phyloP scores from a whole-genome alignment of 441 rosid genomes.

The Breynia disticha region DNA sequence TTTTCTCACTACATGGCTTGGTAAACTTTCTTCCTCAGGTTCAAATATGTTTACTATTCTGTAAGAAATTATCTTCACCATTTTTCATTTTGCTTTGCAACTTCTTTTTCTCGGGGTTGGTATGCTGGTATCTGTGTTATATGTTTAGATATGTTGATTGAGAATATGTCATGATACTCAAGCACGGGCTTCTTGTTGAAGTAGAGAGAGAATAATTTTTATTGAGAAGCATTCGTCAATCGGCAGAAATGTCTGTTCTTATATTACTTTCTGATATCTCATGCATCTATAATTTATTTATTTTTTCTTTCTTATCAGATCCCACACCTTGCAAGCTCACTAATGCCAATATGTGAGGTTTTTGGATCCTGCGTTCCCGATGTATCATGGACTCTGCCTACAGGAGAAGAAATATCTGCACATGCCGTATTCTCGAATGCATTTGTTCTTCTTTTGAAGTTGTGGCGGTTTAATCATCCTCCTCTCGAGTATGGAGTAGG shows the following conservation, averaged over 20 bases:
- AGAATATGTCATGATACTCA: too few species aligned
- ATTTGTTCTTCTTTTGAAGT: slow-evolving; percentile 75
- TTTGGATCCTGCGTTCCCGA: slow-evolving; percentile 77
- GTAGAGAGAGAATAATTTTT: too few species aligned
- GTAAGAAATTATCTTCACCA: neutral
- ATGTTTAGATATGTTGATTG: too few species aligned
- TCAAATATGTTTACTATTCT: neutral
- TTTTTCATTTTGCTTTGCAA: neutral
- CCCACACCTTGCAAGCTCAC: slow-evolving; percentile 80
- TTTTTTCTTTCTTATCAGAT: slow-evolving; percentile 36
- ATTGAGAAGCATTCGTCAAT: too few species aligned
- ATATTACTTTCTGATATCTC: too few species aligned
- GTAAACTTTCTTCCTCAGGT: slow-evolving; percentile 32
- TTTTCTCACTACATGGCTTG: slow-evolving; percentile 86
- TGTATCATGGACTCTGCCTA: slow-evolving; percentile 64
- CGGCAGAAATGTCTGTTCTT: too few species aligned
- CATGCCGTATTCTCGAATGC: slow-evolving; percentile 93
- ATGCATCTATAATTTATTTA: neutral
- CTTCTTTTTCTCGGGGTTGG: neutral
- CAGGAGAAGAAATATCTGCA: slow-evolving; percentile 77
- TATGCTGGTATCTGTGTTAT: neutral
- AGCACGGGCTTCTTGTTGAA: too few species aligned
- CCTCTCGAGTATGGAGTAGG: slow-evolving; percentile 75
- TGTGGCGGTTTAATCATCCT: slow-evolving; percentile 90
- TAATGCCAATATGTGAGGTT: slow-evolving; percentile 95